Conservation (phyloP, 768 basidiomycete genomes). For the Boletus vermiculosoides region DNA sequence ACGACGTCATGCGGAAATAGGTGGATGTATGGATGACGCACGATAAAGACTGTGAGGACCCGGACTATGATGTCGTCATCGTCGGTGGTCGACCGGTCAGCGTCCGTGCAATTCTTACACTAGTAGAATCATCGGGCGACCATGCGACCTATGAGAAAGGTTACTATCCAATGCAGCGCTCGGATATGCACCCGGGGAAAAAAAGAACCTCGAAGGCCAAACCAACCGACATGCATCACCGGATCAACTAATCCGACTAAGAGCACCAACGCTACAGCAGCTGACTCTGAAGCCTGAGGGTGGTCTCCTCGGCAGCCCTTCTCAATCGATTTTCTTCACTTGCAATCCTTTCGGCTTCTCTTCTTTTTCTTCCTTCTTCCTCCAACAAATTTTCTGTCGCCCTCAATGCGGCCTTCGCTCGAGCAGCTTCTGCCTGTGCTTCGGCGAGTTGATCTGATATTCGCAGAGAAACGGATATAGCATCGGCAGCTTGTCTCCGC, state of each 20-base stretch:
- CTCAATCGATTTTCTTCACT: conserved; percentile 49
- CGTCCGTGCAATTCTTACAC: too few species aligned
- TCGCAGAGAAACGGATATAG: conserved; percentile 59
- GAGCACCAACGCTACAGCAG: conserved; percentile 1
- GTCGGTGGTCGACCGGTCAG: too few species aligned
- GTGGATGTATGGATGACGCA: too few species aligned
- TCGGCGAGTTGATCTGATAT: conserved; percentile 71
- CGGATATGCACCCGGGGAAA: not conserved
- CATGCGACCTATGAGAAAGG: not conserved
- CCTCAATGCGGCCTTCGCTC: conserved; percentile 53
- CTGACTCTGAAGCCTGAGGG: conserved; percentile 36
- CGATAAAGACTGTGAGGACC: too few species aligned
- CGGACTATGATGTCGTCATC: too few species aligned
- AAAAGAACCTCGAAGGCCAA: not conserved
- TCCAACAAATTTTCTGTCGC: conserved; percentile 58
- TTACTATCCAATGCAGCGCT: not conserved
- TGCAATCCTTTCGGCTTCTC: conserved; percentile 54
- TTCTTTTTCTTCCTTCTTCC: conserved; percentile 55
- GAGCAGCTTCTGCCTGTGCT: conserved; percentile 58
- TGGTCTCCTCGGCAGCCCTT: conserved; percentile 50
- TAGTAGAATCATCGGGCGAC: not conserved
- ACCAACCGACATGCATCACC: not conserved
- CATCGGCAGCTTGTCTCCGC: conserved; percentile 66
- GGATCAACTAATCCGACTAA: not conserved
- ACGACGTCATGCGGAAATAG: too few species aligned